These are phyloP conservation scores for Rhododendron vialii DNA, from an alignment of 148 eudicot genomes.

Conservation along the genomic window DNA sequence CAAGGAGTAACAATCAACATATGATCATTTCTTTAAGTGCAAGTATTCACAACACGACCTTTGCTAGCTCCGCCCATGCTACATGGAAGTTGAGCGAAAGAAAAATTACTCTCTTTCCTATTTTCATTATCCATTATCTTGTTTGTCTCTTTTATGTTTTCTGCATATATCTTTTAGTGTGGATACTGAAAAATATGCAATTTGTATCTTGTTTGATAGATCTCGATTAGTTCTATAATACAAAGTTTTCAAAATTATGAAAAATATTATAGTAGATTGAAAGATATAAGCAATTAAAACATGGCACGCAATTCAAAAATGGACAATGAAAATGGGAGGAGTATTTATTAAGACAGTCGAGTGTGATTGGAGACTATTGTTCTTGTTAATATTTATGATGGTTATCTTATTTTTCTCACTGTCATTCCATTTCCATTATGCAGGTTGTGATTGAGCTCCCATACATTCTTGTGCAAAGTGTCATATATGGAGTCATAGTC, in stretches of 20 bases:
- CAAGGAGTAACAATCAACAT: not conserved
- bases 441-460: constrained; percentile 70
- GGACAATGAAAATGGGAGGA: no score
- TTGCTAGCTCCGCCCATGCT: not conserved
- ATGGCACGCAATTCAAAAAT: no score
- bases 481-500: constrained; percentile 42
- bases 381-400: not conserved
- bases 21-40: not conserved
- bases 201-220: no score
- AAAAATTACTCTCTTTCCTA: not conserved
- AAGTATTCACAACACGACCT: not conserved
- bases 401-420: not conserved
- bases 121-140: no score
- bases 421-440: not conserved
- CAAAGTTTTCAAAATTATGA: no score
- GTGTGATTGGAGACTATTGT: not conserved
- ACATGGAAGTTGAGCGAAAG: not conserved
- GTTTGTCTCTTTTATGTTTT: no score
- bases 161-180: no score
- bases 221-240: no score
- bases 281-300: no score
- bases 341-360: not conserved
- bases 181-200: no score
- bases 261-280: no score
- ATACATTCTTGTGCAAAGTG: constrained; percentile 46